Base-by-base conservation (phyloP, 331 rosid species). In the Quercus tomentella region DNA sequence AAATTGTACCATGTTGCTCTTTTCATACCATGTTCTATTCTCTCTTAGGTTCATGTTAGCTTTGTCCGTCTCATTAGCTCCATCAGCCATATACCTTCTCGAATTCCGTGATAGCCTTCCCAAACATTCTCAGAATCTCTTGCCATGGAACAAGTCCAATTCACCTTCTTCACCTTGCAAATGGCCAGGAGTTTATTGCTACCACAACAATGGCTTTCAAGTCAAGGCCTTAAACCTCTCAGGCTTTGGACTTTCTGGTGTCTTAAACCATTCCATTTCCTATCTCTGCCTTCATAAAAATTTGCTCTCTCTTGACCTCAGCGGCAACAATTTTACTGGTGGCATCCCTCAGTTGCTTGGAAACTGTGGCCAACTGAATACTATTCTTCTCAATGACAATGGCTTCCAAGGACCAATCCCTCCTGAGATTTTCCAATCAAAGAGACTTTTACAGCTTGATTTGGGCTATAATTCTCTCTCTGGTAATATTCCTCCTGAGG, bases 381-480 rank as follows among this genome's bases (percentile, higher is more conserved):
- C 81, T 22, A 43, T 77, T 77, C 81, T 77, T 55, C 81, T 77
- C 22, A 77, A 68, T 23, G 81, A 77, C 67, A 77, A 77, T 33
- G 20, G 22, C 26, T 52, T 77, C 71, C 43, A 56, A 67, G 81
- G 81, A 3, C 20, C 57, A 77, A 77, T 77, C 68, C 75, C 81
- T 52, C 35, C 67, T 23, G 56, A 77, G 75, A 54, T 77, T 54
- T 77, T 68, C 69, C 56, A 33, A 33, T 77, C 58, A n/a, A 77
- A 68, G 75, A 33, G 16, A 18, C 30, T 77, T 31, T 21, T 33
- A 54, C 41, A 6, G 66, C 81, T 77, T 55, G 81, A 77, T 55
- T 68, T 77, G 81, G 75, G 81, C 4, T 77, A 77, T 56, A 77
- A 77, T 35, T 68, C 75, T 54, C 81, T 77, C 63, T 77, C 75